Evolutionary conservation across 2,329 filamentous ascomycete genomes (phyloP).

Genomic region (Microsporum audouinii): DNA sequence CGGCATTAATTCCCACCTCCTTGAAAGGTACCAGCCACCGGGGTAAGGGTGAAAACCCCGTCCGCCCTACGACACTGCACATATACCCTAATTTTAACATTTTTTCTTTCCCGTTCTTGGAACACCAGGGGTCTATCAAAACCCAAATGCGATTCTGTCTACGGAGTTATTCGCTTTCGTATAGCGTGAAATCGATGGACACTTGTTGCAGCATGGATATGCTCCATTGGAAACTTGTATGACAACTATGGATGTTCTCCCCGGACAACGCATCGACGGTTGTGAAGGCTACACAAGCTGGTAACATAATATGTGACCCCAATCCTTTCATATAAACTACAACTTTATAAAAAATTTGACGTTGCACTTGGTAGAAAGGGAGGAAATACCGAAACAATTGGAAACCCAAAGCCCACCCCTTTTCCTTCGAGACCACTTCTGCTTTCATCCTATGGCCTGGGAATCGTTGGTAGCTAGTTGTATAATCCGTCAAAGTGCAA

Average conservation of each 20-base stretch:
- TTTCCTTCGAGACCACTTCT: too few relatives aligned
- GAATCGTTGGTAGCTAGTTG: too few relatives aligned
- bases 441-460: too few relatives aligned
- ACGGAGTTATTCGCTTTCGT: not conserved
- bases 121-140: not conserved
- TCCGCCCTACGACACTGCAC: not conserved
- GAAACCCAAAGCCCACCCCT: too few relatives aligned
- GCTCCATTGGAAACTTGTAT: not conserved
- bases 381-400: too few relatives aligned
- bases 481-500: too few relatives aligned
- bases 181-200: not conserved
- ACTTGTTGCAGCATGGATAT: not conserved
- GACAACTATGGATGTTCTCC: not conserved
- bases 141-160: not conserved
- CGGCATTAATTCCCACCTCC: slow-evolving; percentile 16
- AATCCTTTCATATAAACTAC: not conserved
- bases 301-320: not conserved
- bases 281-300: not conserved
- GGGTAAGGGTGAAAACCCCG: not conserved
- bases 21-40: not conserved
- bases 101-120: not conserved
- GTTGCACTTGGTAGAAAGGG: too few relatives aligned
- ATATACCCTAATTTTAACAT: not conserved
- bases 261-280: not conserved
- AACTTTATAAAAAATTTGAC: not conserved